phyloP scores from a whole-genome alignment of 108 stramenopile species.

The Nitzschia palea region DNA sequence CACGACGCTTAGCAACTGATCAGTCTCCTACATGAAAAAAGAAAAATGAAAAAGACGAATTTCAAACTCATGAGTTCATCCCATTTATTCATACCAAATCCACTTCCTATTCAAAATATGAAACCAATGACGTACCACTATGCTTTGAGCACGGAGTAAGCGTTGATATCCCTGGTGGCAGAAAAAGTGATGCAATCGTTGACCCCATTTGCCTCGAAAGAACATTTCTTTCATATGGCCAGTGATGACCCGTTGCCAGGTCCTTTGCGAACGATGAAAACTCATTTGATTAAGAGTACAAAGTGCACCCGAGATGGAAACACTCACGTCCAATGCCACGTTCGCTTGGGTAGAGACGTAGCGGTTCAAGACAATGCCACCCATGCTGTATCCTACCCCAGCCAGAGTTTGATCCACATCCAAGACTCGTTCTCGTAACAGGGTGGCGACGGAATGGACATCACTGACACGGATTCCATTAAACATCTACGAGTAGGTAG shows the following conservation, averaged over 20 bases:
- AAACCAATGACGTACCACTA: slow-evolving; percentile 5
- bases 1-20: slow-evolving; percentile 57
- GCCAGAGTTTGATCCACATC: slow-evolving; percentile 44
- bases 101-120: too few species aligned
- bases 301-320: slow-evolving; percentile 74
- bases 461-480: slow-evolving; percentile 85
- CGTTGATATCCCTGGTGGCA: slow-evolving; percentile 40
- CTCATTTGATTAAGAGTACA: slow-evolving; percentile 59
- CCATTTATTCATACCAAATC: too few species aligned
- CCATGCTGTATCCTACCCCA: slow-evolving; percentile 82
- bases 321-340: slow-evolving; percentile 65
- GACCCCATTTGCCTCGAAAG: slow-evolving; percentile 57
- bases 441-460: slow-evolving; percentile 61
- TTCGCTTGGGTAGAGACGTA: slow-evolving; percentile 70
- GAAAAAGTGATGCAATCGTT: slow-evolving; percentile 50
- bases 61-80: too few species aligned
- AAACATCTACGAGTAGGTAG: slow-evolving; percentile 71
- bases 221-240: slow-evolving; percentile 53
- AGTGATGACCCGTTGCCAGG: slow-evolving; percentile 87
- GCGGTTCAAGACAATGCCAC: slow-evolving; percentile 79
- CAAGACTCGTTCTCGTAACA: slow-evolving; percentile 45
- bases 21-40: slow-evolving; percentile 46
- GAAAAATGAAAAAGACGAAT: not conserved
- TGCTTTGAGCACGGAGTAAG: slow-evolving; percentile 50
- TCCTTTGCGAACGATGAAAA: slow-evolving; percentile 53